phyloP scores from a whole-genome alignment of 768 basidiomycete genomes.

The Termitomyces titanicus region DNA sequence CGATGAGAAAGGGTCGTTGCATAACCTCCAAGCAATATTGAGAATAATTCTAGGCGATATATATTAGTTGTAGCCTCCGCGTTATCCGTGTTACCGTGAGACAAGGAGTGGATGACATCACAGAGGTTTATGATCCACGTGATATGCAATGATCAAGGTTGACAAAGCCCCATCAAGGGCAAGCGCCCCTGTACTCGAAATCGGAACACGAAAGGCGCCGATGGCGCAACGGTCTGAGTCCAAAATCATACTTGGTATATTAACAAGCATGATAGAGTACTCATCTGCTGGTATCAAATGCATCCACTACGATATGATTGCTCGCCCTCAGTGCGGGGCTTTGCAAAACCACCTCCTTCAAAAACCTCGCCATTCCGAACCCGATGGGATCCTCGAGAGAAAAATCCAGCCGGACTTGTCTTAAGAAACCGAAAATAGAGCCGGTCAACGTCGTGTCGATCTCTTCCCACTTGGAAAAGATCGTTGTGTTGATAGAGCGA shows the following conservation, averaged over 20 bases:
- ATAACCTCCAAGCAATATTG: background rate
- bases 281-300: constrained; percentile 25
- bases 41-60: background rate
- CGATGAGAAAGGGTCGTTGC: background rate
- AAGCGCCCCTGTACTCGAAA: too few relatives aligned
- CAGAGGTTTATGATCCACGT: background rate
- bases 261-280: background rate
- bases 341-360: constrained; percentile 24
- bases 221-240: background rate
- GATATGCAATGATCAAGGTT: background rate
- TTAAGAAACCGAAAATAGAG: constrained; percentile 17
- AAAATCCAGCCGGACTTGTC: constrained; percentile 23
- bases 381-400: constrained; percentile 28
- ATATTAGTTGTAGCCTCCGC: background rate
- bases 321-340: constrained; percentile 22
- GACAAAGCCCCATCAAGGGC: too few relatives aligned
- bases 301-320: constrained; percentile 18
- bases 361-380: constrained; percentile 25
- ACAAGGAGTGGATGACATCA: background rate
- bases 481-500: constrained; percentile 20
- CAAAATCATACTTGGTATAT: background rate
- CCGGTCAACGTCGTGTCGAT: constrained; percentile 23
- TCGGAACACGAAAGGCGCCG: too few relatives aligned
- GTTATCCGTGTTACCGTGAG: constrained; percentile 1
- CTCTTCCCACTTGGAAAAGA: constrained; percentile 22